A percentile compares a stretch with the other conserved stretches of the same genome.
Evolutionary conservation across 805 yeast species (phyloP).

Genomic region (Starmerella geochares): DNA sequence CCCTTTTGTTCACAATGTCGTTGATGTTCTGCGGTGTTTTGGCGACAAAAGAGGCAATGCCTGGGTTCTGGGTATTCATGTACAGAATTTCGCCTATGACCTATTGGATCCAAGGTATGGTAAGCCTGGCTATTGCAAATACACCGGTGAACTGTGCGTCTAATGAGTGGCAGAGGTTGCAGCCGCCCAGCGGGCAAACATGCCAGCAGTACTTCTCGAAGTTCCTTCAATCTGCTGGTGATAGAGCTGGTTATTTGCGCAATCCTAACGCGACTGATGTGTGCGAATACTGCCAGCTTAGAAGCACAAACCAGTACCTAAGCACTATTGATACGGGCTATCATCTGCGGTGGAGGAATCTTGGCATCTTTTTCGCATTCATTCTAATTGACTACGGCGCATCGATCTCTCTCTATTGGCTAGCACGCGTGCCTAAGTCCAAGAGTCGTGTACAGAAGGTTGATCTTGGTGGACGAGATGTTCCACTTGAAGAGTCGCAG

Average conservation of each 20-base stretch:
- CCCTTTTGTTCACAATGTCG: slow-evolving; percentile 47
- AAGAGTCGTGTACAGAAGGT: slow-evolving; percentile 24
- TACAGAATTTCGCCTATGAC: slow-evolving; percentile 62
- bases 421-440: slow-evolving; percentile 28
- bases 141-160: slow-evolving; percentile 42
- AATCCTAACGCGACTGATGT: slow-evolving; percentile 40
- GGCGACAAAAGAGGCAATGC: slow-evolving; percentile 49
- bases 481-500: slow-evolving; percentile 20
- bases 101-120: slow-evolving; percentile 52
- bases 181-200: slow-evolving; percentile 52
- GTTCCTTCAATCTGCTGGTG: slow-evolving; percentile 34
- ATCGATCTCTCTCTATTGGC: slow-evolving; percentile 29
- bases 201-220: slow-evolving; percentile 47
- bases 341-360: slow-evolving; percentile 51
- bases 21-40: slow-evolving; percentile 62
- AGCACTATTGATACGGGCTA: slow-evolving; percentile 37
- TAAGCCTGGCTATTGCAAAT: slow-evolving; percentile 41
- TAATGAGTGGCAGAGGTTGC: slow-evolving; percentile 41
- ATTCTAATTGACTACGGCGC: slow-evolving; percentile 43
- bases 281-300: slow-evolving; percentile 38
- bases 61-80: slow-evolving; percentile 80
- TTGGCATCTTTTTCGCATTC: slow-evolving; percentile 53
- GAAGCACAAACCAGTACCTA: slow-evolving; percentile 38
- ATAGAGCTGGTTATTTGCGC: slow-evolving; percentile 44
- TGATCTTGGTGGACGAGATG: slow-evolving; percentile 20